phyloP scores from a whole-genome alignment of 495 filamentous ascomycete genomes.

The Aspergillus wentii region DNA sequence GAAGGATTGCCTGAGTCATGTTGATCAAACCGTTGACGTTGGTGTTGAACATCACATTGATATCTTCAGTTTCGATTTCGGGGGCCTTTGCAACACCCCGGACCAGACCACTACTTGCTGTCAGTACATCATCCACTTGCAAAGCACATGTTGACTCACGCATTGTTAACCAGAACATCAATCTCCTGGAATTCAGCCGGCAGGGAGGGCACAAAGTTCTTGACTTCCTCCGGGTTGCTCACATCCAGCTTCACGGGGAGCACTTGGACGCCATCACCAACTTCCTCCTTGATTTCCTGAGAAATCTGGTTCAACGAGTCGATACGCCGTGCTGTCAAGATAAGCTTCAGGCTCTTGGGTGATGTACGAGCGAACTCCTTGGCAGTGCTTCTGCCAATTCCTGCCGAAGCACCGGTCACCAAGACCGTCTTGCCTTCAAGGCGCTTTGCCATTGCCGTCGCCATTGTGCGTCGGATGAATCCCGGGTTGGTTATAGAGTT shows the following conservation, averaged over 20 bases:
- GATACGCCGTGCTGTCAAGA: constrained; percentile 80
- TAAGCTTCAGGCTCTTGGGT: constrained; percentile 74
- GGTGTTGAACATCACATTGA: constrained; percentile 82
- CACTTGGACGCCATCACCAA: constrained; percentile 77
- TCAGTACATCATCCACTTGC: constrained; percentile 5
- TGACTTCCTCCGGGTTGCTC: constrained; percentile 71
- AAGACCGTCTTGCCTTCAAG: constrained; percentile 92
- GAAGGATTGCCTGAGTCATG: constrained; percentile 91
- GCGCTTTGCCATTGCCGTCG: constrained; percentile 74
- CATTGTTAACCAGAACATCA: constrained; percentile 94
- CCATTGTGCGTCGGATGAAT: constrained; percentile 53
- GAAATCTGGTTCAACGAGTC: constrained; percentile 75
- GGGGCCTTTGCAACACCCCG: constrained; percentile 85
- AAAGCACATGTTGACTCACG: constrained; percentile 51
- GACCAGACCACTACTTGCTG: constrained; percentile 62
- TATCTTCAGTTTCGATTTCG: constrained; percentile 76
- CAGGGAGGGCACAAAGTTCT: constrained; percentile 65
- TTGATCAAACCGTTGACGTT: constrained; percentile 94
- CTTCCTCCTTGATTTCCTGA: constrained; percentile 69
- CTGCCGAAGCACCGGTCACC: constrained; percentile 89
- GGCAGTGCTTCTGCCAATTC: constrained; percentile 82
- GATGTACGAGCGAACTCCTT: constrained; percentile 88
- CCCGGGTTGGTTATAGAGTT: constrained; percentile 15
- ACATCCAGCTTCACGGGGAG: constrained; percentile 83
- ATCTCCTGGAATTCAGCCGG: constrained; percentile 83